A percentile compares a stretch with the other conserved stretches of the same genome.
Evolutionary conservation across 83 land plant genomes (phyloP).

Genomic region (Larix sibirica): DNA sequence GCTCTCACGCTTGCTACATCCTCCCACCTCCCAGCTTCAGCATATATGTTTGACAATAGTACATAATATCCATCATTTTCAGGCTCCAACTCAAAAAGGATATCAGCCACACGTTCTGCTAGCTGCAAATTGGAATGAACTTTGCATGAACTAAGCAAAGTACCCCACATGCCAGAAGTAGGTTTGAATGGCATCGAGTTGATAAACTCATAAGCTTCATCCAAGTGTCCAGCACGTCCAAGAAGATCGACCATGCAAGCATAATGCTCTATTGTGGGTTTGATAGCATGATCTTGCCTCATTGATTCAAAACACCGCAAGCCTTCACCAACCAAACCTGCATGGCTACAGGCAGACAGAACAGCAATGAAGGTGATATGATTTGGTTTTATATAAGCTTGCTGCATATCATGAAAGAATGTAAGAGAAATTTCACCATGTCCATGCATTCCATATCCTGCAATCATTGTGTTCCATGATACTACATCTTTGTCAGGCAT

Average conservation of each 20-base stretch:
- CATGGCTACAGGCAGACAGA: conserved; percentile 15
- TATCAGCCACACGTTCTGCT: neutral
- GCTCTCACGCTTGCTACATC: neutral
- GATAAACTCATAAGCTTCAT: conserved; percentile 4
- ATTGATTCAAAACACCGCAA: neutral
- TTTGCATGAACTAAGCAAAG: conserved; percentile 18
- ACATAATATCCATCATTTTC: neutral
- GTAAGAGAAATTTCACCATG: neutral
- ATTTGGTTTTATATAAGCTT: neutral
- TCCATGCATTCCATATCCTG: conserved; percentile 13
- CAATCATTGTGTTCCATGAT: conserved; percentile 8
- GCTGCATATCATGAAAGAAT: conserved; percentile 9
- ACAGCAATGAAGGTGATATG: neutral
- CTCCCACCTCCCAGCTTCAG: conserved; percentile 1
- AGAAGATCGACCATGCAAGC: conserved; percentile 17
- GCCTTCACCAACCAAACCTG: conserved; percentile 4
- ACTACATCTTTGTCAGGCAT: neutral
- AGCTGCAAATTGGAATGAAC: conserved; percentile 1
- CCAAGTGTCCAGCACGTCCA: conserved; percentile 7
- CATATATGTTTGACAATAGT: conserved; percentile 2
- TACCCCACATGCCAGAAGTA: neutral
- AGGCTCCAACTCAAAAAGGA: conserved; percentile 7
- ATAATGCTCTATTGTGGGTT: conserved; percentile 7
- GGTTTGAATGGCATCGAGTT: neutral
- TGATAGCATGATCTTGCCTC: neutral